These are phyloP conservation scores for Telfairia occidentalis DNA, from an alignment of 331 rosid genomes.

Conservation along the genomic window DNA sequence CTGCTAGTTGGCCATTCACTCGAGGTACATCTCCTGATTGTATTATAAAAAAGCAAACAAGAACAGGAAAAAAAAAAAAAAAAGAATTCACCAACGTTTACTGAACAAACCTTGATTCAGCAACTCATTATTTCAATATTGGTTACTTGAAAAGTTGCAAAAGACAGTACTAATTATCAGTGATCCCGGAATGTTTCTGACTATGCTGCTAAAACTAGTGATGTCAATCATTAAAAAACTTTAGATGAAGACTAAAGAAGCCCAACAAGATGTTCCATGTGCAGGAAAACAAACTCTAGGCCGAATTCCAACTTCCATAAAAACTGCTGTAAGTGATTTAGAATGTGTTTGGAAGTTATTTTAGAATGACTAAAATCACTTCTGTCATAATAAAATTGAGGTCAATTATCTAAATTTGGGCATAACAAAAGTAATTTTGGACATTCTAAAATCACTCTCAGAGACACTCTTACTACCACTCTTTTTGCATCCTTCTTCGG, in stretches of 20 bases:
- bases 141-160: not conserved
- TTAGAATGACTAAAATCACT: no score
- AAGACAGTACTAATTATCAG: not conserved
- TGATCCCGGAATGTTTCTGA: not conserved
- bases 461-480: no score
- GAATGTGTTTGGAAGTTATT: no score
- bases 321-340: not conserved
- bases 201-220: not conserved
- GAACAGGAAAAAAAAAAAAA: not conserved
- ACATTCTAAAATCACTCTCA: no score
- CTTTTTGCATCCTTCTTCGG: not conserved
- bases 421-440: no score
- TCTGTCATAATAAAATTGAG: no score
- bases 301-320: not conserved
- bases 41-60: not conserved
- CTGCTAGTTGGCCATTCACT: conserved; percentile 91
- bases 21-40: conserved; percentile 88
- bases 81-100: not conserved
- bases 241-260: not conserved
- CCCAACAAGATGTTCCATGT: not conserved
- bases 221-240: not conserved
- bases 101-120: not conserved
- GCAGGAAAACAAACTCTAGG: not conserved
- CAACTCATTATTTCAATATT: not conserved
- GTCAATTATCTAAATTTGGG: no score